Base-by-base conservation (phyloP, 208 protist genomes). In the Sergeia podlipaevii region DNA sequence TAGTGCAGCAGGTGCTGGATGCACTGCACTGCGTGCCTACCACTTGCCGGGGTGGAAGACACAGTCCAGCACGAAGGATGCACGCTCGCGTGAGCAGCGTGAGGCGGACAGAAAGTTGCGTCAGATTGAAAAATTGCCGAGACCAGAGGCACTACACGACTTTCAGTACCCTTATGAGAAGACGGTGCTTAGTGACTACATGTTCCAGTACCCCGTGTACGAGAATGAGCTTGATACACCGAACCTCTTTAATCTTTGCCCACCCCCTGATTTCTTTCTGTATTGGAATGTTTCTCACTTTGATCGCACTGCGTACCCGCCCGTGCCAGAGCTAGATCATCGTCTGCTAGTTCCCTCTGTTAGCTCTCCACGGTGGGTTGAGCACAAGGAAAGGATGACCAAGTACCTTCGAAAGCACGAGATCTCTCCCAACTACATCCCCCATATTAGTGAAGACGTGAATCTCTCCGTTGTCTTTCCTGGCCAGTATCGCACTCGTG, bases 151-250 rank as follows among this genome's bases (percentile, higher is more conserved):
- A 8, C 73, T 93, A 23, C 86, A 91, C 65, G 85, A 93, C 55
- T 93, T 91, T 55, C 85, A 96, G 65, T 93, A 93, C 59, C 85
- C 84, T 4, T 89, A 90, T 52, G 86, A 96, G 46, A 96, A 93
- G 56, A 94, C 86, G 2, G 71, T 93, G 23, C 59, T 96, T 17
- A 91, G 75, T 39, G 89, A 96, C 56, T 73, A 76, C 62, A 94
- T 93, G 89, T 96, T 92, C 50, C 75, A 93, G 67, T 90, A 87
- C 60, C 89, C 89, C 1, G 77, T 93, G 23, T 96, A 89, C 65
- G 89, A 88, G 56, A 87, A 87, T 30, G 84, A 91, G 61, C 71
- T 96, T 8, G 89, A 96, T 60, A 93, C 85, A 8, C 89, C 85
- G 33, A 63, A 84, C 34, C 77, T 94, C 33, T 96, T 93, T 64